Conservation (phyloP, 768 basidiomycete species). For the Amanita thiersii region DNA sequence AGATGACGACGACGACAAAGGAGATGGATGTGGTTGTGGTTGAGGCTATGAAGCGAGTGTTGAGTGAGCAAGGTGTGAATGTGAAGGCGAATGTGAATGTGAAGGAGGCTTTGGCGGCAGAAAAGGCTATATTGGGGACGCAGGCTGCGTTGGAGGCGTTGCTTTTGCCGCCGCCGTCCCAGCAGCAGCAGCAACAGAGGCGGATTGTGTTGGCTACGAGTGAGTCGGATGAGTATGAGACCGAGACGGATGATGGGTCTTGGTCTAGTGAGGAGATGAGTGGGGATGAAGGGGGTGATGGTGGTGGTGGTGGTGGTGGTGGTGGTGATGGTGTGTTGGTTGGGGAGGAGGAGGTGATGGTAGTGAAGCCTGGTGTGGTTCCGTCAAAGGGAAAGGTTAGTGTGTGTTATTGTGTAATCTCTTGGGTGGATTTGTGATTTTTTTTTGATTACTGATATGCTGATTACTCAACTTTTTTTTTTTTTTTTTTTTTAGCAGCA, state of each 20-base stretch:
- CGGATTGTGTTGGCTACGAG: constrained; percentile 45
- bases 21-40: neutral
- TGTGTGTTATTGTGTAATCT: no score
- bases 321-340: neutral
- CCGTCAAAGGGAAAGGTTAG: constrained; percentile 4
- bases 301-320: constrained; percentile 4
- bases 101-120: neutral
- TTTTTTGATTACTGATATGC: no score
- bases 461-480: no score
- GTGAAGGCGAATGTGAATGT: constrained; percentile 5
- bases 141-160: constrained; percentile 19
- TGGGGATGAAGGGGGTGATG: constrained; percentile 23
- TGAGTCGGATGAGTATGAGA: constrained; percentile 42
- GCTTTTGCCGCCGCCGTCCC: constrained; percentile 16
- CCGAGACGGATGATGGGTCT: constrained; percentile 34
- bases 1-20: neutral
- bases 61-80: constrained; percentile 8
- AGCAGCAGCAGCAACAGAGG: constrained; percentile 22
- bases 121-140: constrained; percentile 5
- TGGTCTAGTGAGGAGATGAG: constrained; percentile 58
- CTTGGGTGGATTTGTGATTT: no score
- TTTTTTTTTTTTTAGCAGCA: constrained; percentile 11
- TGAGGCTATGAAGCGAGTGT: neutral
- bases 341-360: neutral
- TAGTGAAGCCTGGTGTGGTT: neutral